These are phyloP conservation scores for Leucogyrophana mollusca DNA, from an alignment of 768 basidiomycete genomes.

Conservation along the genomic window DNA sequence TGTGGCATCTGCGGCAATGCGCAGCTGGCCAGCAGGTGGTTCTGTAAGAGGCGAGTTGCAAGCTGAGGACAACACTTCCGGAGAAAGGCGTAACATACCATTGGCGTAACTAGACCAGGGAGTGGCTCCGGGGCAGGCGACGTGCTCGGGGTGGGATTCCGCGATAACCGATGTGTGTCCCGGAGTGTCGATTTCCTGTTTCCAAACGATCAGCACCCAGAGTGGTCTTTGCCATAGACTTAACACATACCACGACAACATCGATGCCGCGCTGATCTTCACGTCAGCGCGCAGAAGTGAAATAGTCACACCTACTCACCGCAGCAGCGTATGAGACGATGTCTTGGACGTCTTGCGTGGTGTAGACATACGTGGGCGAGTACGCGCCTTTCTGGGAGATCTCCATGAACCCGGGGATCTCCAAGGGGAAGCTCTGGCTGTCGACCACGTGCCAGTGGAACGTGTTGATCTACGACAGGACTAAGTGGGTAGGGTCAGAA, in stretches of 20 bases:
- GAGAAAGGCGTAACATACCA: constrained; percentile 19
- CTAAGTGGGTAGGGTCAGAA: background rate
- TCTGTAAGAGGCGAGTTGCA: no score
- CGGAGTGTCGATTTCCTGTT: constrained; percentile 72
- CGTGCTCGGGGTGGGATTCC: constrained; percentile 60
- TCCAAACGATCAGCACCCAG: background rate
- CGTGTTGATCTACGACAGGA: constrained; percentile 37
- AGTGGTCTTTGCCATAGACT: no score
- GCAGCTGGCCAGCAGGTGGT: constrained; percentile 79
- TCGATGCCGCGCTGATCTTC: constrained; percentile 59
- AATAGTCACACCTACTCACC: constrained; percentile 40
- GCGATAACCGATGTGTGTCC: constrained; percentile 70
- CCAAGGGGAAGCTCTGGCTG: constrained; percentile 51
- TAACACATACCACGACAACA: constrained; percentile 42
- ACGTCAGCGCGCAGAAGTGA: background rate
- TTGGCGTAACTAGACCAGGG: constrained; percentile 58
- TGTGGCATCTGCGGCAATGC: constrained; percentile 55
- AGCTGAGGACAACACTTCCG: no score
- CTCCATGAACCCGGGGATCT: constrained; percentile 35
- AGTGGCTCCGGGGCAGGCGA: constrained; percentile 55
- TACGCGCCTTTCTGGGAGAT: constrained; percentile 46
- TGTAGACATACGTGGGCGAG: constrained; percentile 31
- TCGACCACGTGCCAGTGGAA: constrained; percentile 52
- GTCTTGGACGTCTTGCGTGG: constrained; percentile 45
- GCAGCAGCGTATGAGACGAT: constrained; percentile 64